Evolutionary conservation across 768 basidiomycete genomes (phyloP), one percentile per base, ranked within the genome.

Genomic region (Tylopilus plumbeoviolaceoides): DNA sequence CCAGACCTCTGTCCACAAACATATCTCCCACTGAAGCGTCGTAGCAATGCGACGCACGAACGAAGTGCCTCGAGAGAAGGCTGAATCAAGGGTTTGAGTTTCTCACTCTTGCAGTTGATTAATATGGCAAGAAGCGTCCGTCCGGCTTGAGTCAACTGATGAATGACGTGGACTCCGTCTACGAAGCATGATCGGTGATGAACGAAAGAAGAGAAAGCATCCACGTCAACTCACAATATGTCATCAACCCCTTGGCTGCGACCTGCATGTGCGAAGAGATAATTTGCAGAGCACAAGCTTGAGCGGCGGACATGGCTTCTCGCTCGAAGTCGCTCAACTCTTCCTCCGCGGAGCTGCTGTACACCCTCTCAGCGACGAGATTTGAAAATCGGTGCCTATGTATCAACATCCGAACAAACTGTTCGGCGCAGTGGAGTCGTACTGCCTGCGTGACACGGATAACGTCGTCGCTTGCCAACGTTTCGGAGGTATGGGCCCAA

Each of bases 101-200:
- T 75, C 47, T 90, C 87, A n/a, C 82, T 81, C 63, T 91, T 89
- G 73, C 91, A 93, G 66, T 91, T 91, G 47, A 95, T 76, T 23
- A 95, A 76, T 55, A 95, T 82, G 14, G 91, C 91, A 49, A 95
- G 82, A 17, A 97, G 77, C 2, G 94, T 94, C 46, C 94, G 82
- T 8, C 94, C 94, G 21, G 93, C 93, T 64, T 95, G 92, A 4
- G 93, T 95, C 54, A 95, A 75, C 68, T 97, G 94, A 65, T 97
- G 93, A 43, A 97, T 95, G 54, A 95, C 92, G 67, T 95, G 92
- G 1, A 95, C 92, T 3, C 93, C 93, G 69, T 93, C 91, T 94
- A 63, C 5, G 27, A 7, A 51, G 45, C 53, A 56, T 49, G 54
- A 55, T 59, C 43, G 51, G 47, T 54, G 48, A 48, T 55, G 49